Percentiles rank a stretch among this genome's conserved stretches.
These are phyloP conservation scores for Xerocomellus chrysenteron DNA, from an alignment of 768 basidiomycete genomes.

Conservation along the genomic window DNA sequence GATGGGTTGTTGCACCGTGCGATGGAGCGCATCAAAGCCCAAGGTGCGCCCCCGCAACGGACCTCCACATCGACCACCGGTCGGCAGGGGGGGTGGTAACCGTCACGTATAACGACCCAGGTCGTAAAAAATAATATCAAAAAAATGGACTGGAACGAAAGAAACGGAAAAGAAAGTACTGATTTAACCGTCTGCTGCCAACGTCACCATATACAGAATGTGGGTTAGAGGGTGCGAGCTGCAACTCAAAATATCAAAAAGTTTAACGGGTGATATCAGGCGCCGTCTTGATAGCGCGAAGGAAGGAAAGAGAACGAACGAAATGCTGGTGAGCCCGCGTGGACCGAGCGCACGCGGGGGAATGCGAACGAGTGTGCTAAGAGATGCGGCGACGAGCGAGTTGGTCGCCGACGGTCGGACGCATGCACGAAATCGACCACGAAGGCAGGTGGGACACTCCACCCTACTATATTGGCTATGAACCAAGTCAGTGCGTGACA, in stretches of 20 bases:
- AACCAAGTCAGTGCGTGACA: constrained; percentile 43
- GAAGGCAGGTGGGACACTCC: constrained; percentile 38
- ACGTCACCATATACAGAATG: constrained; percentile 10
- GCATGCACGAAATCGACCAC: constrained; percentile 6
- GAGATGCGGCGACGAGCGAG: not conserved
- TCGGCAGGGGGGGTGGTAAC: not conserved
- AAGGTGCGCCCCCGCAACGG: not conserved
- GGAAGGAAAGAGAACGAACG: not conserved
- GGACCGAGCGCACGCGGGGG: too few species aligned
- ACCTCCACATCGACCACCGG: not conserved
- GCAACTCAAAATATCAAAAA: constrained; percentile 28
- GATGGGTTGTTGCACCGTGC: constrained; percentile 5
- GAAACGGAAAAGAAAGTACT: not conserved
- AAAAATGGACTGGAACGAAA: not conserved
- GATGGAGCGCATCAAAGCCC: not conserved
- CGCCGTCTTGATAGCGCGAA: not conserved
- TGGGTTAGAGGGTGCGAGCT: constrained; percentile 16
- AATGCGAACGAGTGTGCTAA: not conserved
- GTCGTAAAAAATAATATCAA: not conserved
- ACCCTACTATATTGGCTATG: constrained; percentile 57
- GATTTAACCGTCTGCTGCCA: not conserved
- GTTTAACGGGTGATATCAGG: constrained; percentile 15
- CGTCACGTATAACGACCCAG: not conserved
- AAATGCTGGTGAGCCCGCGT: not conserved
- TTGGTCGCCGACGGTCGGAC: not conserved